Evolutionary conservation across 1,139 yeast species (phyloP).

Genomic region (Suhomyces ambrosiae): DNA sequence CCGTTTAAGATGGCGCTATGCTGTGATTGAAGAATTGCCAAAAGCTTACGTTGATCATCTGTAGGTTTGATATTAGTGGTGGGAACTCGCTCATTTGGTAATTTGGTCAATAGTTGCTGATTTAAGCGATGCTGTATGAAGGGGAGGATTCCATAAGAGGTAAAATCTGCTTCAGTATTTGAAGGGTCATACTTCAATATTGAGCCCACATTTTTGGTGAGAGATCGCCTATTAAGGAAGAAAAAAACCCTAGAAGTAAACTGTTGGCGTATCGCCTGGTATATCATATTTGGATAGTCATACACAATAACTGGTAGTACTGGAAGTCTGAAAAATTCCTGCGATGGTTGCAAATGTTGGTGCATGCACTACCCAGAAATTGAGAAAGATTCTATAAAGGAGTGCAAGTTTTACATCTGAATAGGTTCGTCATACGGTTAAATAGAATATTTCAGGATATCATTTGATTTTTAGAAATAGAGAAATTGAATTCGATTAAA

Average conservation of each 20-base stretch:
- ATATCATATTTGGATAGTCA: conserved; percentile 1
- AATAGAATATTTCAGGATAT: too few relatives aligned
- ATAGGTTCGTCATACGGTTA: too few relatives aligned
- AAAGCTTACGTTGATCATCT: conserved; percentile 25
- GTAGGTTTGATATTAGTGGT: conserved; percentile 25
- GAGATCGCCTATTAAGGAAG: too few relatives aligned
- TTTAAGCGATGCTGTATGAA: conserved; percentile 31
- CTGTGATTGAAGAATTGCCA: conserved; percentile 23
- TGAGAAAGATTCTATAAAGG: neutral
- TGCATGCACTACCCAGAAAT: conserved; percentile 2
- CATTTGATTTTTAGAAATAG: too few relatives aligned
- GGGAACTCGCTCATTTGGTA: conserved; percentile 10
- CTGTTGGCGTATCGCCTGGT: conserved; percentile 4
- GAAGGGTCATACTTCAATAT: conserved; percentile 21
- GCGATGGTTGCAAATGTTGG: conserved; percentile 10
- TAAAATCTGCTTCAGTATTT: conserved; percentile 21
- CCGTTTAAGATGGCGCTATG: conserved; percentile 25
- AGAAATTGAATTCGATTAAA: conserved; percentile 33
- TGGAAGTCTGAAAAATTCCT: neutral
- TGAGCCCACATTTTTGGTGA: too few relatives aligned
- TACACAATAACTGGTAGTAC: neutral
- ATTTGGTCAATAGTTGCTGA: conserved; percentile 13
- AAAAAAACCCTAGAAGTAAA: too few relatives aligned
- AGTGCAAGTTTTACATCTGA: too few relatives aligned
- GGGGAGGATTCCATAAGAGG: conserved; percentile 30